Evolutionary conservation across 192 early-diverging fungal species (phyloP).

Genomic region (Mortierella hygrophila): DNA sequence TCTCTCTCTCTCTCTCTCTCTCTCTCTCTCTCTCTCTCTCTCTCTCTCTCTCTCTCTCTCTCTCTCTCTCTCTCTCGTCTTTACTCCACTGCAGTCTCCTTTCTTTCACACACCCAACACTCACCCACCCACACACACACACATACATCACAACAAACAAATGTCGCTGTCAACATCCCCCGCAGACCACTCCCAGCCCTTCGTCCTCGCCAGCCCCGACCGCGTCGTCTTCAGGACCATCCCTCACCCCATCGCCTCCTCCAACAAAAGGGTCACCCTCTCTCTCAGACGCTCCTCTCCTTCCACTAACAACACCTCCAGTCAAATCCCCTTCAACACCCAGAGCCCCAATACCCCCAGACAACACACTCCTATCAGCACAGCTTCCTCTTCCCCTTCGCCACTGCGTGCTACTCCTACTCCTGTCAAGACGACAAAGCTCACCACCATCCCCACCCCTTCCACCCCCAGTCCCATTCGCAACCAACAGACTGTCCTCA

Average conservation of each 20-base stretch:
- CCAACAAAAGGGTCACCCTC: slow-evolving; percentile 53
- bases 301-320: slow-evolving; percentile 1
- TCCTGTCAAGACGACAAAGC: not conserved
- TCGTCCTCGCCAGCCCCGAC: slow-evolving; percentile 43
- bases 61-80: not conserved
- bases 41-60: not conserved
- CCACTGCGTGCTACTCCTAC: slow-evolving; percentile 7
- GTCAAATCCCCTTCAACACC: slow-evolving; percentile 8
- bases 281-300: slow-evolving; percentile 28
- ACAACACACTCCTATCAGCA: not conserved
- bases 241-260: slow-evolving; percentile 43
- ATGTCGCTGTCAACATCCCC: slow-evolving; percentile 43
- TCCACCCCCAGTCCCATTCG: slow-evolving; percentile 11
- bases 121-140: not conserved
- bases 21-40: too few species aligned
- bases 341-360: slow-evolving; percentile 42
- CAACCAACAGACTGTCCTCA: slow-evolving; percentile 15
- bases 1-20: too few species aligned
- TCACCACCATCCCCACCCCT: not conserved
- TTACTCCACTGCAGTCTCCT: not conserved
- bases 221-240: slow-evolving; percentile 51
- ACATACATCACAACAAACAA: slow-evolving; percentile 3
- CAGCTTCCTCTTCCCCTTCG: not conserved
- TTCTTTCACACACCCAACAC: not conserved
- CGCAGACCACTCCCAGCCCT: slow-evolving; percentile 30